Evolutionary conservation across 495 filamentous ascomycete genomes (phyloP), one percentile per base, ranked within the genome.

Genomic region (Penicillium crystallinum): DNA sequence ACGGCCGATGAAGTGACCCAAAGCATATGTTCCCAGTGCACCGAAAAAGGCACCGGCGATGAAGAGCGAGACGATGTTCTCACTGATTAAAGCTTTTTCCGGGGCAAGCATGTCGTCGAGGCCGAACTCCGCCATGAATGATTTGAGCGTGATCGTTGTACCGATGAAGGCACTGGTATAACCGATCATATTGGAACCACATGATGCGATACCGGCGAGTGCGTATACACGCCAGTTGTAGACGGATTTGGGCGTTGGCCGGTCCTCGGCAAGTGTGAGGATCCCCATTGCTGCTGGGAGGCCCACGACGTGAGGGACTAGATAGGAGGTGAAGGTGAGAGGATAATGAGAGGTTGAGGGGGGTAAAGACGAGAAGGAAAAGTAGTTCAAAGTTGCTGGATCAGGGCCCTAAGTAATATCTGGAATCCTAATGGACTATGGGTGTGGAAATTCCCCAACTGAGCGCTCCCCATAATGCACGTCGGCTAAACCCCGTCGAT

Each of bases 181-280:
- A 31, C 86, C 85, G 57, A 85, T 87, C 80, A 81, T 87, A 54
- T 82, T 84, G 54, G 85, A 80, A 55, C 83, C 84, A 55, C 84
- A 86, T 33, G 82, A 83, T 25, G 84, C 84, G 33, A 87, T 72
- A 23, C 73, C 68, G 5, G 84, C 82, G 39, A 76, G 80, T 18
- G 71, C 63, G 56, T 86, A 89, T 39, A 89, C 77, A 33, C 83
- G 73, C 85, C 85, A 89, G 71, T 89, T 89, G 78, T 88, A 89
- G 57, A 89, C 86, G 37, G 74, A 70, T 49, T 70, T 68, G 1
- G 83, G 83, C 58, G 84, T 85, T 25, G 82, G 81, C 63, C 81
- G 66, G 61, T 88, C 84, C 65, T 88, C 83, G 46, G 80, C 77
- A 40, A 85, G 67, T 18, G 71, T 68, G 52, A 85, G 73, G 56